phyloP scores from a whole-genome alignment of 2,329 filamentous ascomycete genomes.

The Colletotrichum sp. region DNA sequence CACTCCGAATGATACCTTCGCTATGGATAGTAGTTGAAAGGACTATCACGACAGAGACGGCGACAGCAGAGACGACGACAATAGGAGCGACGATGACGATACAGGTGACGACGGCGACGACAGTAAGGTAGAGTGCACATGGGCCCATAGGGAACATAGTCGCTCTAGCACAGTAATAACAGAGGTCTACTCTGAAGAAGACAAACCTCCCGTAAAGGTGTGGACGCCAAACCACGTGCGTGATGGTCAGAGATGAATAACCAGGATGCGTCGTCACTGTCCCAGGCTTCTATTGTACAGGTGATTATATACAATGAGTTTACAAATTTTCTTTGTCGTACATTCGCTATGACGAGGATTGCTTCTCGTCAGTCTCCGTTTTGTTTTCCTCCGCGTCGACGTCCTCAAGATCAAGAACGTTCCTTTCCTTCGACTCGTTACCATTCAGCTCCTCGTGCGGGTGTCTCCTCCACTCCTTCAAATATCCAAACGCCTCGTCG shows the following conservation, averaged over 20 bases:
- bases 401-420: not conserved
- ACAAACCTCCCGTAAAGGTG: not conserved
- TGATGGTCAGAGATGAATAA: not conserved
- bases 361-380: not conserved
- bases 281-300: not conserved
- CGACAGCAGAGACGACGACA: no score
- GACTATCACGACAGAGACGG: no score
- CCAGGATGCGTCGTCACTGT: not conserved
- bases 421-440: not conserved
- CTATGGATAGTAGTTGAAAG: no score
- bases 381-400: not conserved
- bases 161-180: no score
- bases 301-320: not conserved
- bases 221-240: not conserved
- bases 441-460: not conserved
- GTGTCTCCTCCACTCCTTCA: slow-evolving; percentile 5
- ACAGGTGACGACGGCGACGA: no score
- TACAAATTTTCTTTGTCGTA: not conserved
- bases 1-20: no score
- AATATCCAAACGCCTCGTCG: slow-evolving; percentile 37
- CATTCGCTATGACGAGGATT: not conserved
- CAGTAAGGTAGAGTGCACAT: no score
- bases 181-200: not conserved
- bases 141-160: no score
- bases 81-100: no score